A percentile compares a stretch with the other conserved stretches of the same genome.
Evolutionary conservation across 1,139 yeast species (phyloP).

Genomic region (Geotrichum restrictum): DNA sequence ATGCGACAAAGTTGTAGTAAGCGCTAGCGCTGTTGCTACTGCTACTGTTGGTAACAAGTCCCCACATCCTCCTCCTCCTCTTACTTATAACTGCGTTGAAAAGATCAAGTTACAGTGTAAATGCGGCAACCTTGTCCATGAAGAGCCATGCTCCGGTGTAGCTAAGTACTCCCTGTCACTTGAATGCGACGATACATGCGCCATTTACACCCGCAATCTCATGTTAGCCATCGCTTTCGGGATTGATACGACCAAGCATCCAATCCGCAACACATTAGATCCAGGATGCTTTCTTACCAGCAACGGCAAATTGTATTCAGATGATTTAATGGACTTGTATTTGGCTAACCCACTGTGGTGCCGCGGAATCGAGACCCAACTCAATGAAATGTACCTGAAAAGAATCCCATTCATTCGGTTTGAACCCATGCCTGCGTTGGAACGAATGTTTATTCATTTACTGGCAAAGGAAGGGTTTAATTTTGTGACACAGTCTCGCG

Average conservation of each 20-base stretch:
- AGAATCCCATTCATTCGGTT: conserved; percentile 51
- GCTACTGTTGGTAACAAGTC: too few relatives aligned
- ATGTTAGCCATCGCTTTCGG: conserved; percentile 57
- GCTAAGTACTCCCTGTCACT: conserved; percentile 4
- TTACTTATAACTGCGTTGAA: conserved; percentile 15
- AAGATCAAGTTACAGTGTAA: conserved; percentile 15
- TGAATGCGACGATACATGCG: conserved; percentile 63
- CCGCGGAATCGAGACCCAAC: conserved; percentile 41
- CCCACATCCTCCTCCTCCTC: too few relatives aligned
- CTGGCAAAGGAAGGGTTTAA: conserved; percentile 53
- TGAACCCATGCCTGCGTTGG: conserved; percentile 64
- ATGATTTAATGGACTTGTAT: conserved; percentile 31
- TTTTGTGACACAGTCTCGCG: conserved; percentile 70
- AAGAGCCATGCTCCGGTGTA: conserved; percentile 16
- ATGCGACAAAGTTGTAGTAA: conserved; percentile 37
- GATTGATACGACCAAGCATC: conserved; percentile 12
- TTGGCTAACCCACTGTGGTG: conserved; percentile 35
- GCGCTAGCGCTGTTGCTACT: conserved; percentile 43
- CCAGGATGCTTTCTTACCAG: too few relatives aligned
- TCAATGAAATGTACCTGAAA: conserved; percentile 45
- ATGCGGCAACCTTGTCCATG: conserved; percentile 18
- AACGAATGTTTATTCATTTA: conserved; percentile 67
- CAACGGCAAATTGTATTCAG: conserved; percentile 27
- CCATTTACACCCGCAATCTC: conserved; percentile 53
- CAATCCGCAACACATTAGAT: conserved; percentile 7